phyloP scores from a whole-genome alignment of 2,329 filamentous ascomycete genomes.

The Gaeumannomyces tritici region DNA sequence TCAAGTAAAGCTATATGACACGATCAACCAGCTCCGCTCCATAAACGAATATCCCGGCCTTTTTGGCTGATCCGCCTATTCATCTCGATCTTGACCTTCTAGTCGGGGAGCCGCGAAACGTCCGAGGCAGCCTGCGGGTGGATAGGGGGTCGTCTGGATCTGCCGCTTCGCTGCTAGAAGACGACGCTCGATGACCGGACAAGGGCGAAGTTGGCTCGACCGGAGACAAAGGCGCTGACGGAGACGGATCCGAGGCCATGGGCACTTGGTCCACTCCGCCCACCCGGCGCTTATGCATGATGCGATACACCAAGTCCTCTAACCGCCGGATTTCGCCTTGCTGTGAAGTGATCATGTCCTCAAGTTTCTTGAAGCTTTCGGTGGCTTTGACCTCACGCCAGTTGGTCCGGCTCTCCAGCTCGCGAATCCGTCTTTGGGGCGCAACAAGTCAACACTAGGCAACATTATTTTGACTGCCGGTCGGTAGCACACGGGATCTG shows the following conservation, averaged over 20 bases:
- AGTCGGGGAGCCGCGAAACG: not conserved
- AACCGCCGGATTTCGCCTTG: conserved; percentile 17
- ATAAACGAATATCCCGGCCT: not conserved
- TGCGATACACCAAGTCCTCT: conserved; percentile 15
- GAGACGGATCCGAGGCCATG: not conserved
- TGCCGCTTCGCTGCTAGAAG: not conserved
- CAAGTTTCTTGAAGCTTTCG: conserved; percentile 16
- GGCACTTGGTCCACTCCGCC: conserved; percentile 1
- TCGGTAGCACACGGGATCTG: not conserved
- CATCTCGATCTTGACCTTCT: not conserved
- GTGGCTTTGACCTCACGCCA: conserved; percentile 19
- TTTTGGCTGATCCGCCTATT: not conserved
- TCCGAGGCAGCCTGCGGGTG: not conserved
- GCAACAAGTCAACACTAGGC: not conserved
- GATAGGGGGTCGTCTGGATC: not conserved
- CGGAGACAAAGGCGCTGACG: not conserved
- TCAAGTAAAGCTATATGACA: conserved; percentile 19
- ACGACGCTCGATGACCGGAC: not conserved
- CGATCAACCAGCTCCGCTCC: not conserved
- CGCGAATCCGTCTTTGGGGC: conserved; percentile 17
- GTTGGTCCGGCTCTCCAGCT: conserved; percentile 22
- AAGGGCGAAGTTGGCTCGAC: not conserved
- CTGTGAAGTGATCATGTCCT: conserved; percentile 15
- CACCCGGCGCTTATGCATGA: conserved; percentile 12
- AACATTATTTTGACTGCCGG: not conserved